phyloP scores from a whole-genome alignment of 2,329 filamentous ascomycete genomes.

The Talaromyces sp. region DNA sequence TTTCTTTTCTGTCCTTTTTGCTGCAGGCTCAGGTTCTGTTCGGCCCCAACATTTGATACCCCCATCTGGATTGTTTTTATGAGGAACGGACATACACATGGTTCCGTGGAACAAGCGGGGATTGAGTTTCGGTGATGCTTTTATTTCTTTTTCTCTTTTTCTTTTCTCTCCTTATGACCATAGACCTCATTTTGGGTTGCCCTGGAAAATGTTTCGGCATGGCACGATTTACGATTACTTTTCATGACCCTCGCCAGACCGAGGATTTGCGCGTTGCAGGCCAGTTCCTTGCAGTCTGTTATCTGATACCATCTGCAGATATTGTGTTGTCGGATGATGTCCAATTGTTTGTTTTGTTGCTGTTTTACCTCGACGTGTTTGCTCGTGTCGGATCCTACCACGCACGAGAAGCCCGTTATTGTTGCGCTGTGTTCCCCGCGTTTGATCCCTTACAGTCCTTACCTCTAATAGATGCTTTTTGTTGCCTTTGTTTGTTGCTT shows the following conservation, averaged over 20 bases:
- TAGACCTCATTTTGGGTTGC: conserved; percentile 34
- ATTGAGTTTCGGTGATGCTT: conserved; percentile 7
- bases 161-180: conserved; percentile 26
- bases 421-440: neutral
- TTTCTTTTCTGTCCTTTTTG: conserved; percentile 8
- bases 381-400: neutral
- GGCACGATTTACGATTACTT: conserved; percentile 13
- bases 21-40: conserved; percentile 19
- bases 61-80: conserved; percentile 12
- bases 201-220: conserved; percentile 19
- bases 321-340: conserved; percentile 2
- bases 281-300: conserved; percentile 8
- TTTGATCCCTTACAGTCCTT: neutral
- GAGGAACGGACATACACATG: conserved; percentile 8
- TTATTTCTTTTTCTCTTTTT: conserved; percentile 14
- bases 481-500: neutral
- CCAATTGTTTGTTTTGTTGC: neutral
- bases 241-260: conserved; percentile 32
- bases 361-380: neutral
- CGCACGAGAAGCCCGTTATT: neutral
- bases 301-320: conserved; percentile 14
- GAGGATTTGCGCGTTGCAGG: conserved; percentile 7
- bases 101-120: conserved; percentile 4
- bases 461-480: neutral
- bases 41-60: conserved; percentile 21